Conservation (phyloP, 257 asterid species). For the Solanum stenotomum region DNA sequence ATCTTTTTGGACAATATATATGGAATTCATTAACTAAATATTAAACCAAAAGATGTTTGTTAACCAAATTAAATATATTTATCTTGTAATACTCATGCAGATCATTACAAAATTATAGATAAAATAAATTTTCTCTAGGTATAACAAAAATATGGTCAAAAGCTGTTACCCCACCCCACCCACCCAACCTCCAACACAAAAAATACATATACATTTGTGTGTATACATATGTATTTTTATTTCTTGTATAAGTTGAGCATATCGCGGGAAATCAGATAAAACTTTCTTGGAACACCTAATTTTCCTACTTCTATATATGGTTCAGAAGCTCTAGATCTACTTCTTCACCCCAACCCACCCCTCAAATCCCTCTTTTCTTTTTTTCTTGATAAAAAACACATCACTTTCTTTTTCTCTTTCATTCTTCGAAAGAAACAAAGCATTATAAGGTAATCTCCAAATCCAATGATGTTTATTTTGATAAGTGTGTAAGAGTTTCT, state of each 20-base stretch:
- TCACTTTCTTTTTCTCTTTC: constrained; percentile 9
- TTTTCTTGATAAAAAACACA: background rate
- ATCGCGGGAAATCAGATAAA: constrained; percentile 34
- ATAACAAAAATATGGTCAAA: constrained; percentile 49
- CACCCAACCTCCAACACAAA: background rate
- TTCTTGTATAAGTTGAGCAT: constrained; percentile 10
- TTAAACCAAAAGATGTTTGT: background rate
- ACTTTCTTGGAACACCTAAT: constrained; percentile 34
- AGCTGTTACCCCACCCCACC: constrained; percentile 20
- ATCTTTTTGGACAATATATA: background rate
- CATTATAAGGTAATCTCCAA: constrained; percentile 27
- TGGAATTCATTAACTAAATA: background rate
- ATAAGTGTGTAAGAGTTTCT: constrained; percentile 15
- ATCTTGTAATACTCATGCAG: constrained; percentile 1
- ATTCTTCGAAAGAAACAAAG: constrained; percentile 12
- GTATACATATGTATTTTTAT: background rate
- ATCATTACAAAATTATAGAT: constrained; percentile 42
- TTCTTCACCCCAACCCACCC: background rate
- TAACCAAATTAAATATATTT: background rate
- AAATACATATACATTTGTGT: background rate
- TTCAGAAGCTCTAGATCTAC: constrained; percentile 23
- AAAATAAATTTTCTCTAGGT: constrained; percentile 18
- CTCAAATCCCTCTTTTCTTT: background rate
- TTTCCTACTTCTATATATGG: constrained; percentile 6
- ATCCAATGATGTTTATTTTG: constrained; percentile 31